Percentiles rank a stretch among this genome's conserved stretches.
Evolutionary conservation across 2,329 filamentous ascomycete species (phyloP).

Genomic region (Metarhizium brunneum): DNA sequence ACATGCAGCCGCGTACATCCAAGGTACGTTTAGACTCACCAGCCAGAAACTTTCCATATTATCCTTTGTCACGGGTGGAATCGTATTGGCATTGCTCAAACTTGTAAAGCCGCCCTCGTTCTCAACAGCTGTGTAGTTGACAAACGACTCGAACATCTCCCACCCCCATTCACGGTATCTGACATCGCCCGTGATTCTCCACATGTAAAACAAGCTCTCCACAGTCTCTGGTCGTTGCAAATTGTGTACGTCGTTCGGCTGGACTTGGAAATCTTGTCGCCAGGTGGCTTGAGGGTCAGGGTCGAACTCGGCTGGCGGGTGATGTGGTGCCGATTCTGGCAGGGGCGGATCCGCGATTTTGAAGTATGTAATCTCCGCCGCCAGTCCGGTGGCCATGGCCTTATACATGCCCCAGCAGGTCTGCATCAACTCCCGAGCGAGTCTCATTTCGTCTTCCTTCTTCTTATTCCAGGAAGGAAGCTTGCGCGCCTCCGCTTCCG

Average conservation of each 20-base stretch:
- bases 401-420: conserved; percentile 99
- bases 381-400: conserved; percentile 80
- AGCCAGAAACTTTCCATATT: conserved; percentile 99
- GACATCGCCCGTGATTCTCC: conserved; percentile 85
- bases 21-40: conserved; percentile 38
- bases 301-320: conserved; percentile 41
- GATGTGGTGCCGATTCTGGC: conserved; percentile 39
- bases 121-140: conserved; percentile 72
- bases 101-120: conserved; percentile 77
- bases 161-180: conserved; percentile 94
- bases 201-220: conserved; percentile 98
- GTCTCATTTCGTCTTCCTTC: conserved; percentile 77
- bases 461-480: conserved; percentile 62
- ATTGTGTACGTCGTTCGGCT: conserved; percentile 80
- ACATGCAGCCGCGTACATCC: background rate
- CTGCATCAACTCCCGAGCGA: conserved; percentile 86
- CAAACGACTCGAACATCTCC: conserved; percentile 94
- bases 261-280: conserved; percentile 72
- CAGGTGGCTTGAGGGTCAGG: conserved; percentile 49
- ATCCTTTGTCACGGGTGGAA: conserved; percentile 64
- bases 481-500: conserved; percentile 66
- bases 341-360: conserved; percentile 61
- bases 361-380: conserved; percentile 91
- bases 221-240: conserved; percentile 92
- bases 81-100: conserved; percentile 60